These are phyloP conservation scores for Dioszegia aurantiaca DNA, from an alignment of 768 basidiomycete species.

Conservation along the genomic window DNA sequence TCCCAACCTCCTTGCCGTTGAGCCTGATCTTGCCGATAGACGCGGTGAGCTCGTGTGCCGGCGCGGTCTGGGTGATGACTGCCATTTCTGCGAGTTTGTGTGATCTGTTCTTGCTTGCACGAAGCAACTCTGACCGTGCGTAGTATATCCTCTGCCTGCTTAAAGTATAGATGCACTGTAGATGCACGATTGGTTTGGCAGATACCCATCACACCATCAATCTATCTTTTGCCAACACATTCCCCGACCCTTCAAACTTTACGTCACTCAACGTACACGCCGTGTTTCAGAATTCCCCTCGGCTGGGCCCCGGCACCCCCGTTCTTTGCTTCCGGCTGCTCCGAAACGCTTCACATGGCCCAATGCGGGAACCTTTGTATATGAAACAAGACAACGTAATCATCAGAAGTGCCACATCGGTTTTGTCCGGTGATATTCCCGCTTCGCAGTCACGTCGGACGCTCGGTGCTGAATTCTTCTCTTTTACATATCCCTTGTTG, in stretches of 20 bases:
- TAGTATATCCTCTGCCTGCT: too few species aligned
- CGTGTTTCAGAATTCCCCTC: too few species aligned
- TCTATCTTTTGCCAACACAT: background rate
- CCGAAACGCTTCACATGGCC: background rate
- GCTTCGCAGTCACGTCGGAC: too few species aligned
- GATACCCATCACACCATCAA: slow-evolving; percentile 10
- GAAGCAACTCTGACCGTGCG: too few species aligned
- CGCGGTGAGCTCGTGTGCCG: background rate
- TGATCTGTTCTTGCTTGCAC: background rate
- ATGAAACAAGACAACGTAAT: too few species aligned
- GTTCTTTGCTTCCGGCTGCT: too few species aligned
- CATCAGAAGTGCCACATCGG: background rate
- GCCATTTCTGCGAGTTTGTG: slow-evolving; percentile 13
- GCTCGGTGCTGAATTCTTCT: background rate
- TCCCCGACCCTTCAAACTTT: too few species aligned
- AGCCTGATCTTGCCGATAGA: slow-evolving; percentile 29
- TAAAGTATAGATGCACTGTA: too few species aligned
- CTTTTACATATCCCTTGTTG: slow-evolving; percentile 7
- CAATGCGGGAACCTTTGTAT: too few species aligned
- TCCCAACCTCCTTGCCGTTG: slow-evolving; percentile 12
- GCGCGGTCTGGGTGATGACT: slow-evolving; percentile 20
- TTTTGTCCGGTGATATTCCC: background rate
- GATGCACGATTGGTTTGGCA: too few species aligned
- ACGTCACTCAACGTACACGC: too few species aligned
- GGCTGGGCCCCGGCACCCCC: too few species aligned